Evolutionary conservation across 106 monocot genomes (phyloP).

Genomic region (Dioscorea dumetorum): DNA sequence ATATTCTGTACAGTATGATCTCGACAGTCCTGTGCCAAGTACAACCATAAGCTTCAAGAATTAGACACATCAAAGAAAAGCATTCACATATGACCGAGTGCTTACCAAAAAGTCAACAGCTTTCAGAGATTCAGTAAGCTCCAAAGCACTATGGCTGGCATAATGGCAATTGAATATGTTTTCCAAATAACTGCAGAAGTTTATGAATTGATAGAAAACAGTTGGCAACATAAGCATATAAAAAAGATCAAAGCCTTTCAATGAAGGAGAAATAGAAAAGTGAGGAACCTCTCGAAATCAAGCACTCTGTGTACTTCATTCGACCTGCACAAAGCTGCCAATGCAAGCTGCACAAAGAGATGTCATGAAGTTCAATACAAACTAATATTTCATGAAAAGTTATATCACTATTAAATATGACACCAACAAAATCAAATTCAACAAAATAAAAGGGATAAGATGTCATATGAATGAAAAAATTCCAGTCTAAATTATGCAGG

Average conservation of each 20-base stretch:
- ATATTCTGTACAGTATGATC: background rate
- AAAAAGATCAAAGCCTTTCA: background rate
- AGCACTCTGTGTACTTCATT: conserved; percentile 59
- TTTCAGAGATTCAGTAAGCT: conserved; percentile 37
- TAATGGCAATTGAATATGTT: conserved; percentile 31
- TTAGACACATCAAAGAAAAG: background rate
- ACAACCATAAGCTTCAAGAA: background rate
- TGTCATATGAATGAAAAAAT: too few relatives aligned
- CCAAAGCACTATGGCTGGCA: conserved; percentile 18
- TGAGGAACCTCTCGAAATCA: conserved; percentile 77
- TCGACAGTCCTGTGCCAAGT: background rate
- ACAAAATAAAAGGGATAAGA: too few relatives aligned
- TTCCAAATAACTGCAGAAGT: conserved; percentile 62
- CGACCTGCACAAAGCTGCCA: conserved; percentile 63
- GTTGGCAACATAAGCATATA: background rate
- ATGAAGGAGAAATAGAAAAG: background rate
- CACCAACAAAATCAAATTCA: too few relatives aligned
- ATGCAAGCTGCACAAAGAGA: conserved; percentile 52
- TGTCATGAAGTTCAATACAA: too few relatives aligned
- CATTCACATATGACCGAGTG: background rate
- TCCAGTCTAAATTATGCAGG: too few relatives aligned
- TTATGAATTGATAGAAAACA: conserved; percentile 3
- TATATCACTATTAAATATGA: too few relatives aligned
- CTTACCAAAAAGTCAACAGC: conserved; percentile 69
- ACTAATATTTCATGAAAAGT: too few relatives aligned